A percentile compares a stretch with the other conserved stretches of the same genome.
phyloP scores from a whole-genome alignment of 257 asterid species.

The Jacaranda mimosifolia region DNA sequence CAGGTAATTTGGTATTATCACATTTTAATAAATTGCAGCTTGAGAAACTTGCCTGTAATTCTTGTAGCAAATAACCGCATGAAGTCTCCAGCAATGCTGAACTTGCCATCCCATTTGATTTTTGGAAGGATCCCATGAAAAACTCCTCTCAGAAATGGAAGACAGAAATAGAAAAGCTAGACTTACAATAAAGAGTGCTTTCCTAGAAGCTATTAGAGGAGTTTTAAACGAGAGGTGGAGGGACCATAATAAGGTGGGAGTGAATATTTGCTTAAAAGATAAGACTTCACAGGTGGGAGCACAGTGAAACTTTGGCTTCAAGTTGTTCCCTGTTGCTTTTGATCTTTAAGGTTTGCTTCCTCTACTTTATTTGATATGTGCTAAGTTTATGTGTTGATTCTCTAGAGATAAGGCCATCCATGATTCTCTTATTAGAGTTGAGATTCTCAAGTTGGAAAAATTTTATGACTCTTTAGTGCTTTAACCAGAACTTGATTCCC shows the following conservation, averaged over 20 bases:
- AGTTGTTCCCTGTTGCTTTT: conserved; percentile 60
- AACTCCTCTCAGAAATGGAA: conserved; percentile 23
- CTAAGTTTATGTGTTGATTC: conserved; percentile 41
- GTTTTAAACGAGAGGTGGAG: conserved; percentile 49
- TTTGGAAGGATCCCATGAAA: conserved; percentile 73
- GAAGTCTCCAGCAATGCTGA: conserved; percentile 83
- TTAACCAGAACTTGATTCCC: conserved; percentile 66
- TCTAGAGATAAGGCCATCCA: conserved; percentile 31
- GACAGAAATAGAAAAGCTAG: conserved; percentile 17
- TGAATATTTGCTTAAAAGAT: conserved; percentile 89
- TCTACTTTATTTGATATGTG: conserved; percentile 34
- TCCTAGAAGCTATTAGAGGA: conserved; percentile 26
- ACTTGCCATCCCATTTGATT: conserved; percentile 57
- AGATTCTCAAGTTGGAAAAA: conserved; percentile 25
- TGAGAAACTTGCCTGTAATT: conserved; percentile 72
- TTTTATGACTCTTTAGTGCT: conserved; percentile 43
- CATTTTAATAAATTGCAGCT: conserved; percentile 6
- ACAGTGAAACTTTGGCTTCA: conserved; percentile 76
- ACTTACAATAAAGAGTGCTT: conserved; percentile 24
- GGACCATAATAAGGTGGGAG: conserved; percentile 61
- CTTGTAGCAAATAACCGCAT: conserved; percentile 92
- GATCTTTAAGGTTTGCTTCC: conserved; percentile 37
- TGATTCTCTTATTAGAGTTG: conserved; percentile 32
- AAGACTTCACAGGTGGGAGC: conserved; percentile 72
- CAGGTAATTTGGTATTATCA: conserved; percentile 6